phyloP scores from a whole-genome alignment of 352 stramenopile genomes.

The Phytophthora foliorum region DNA sequence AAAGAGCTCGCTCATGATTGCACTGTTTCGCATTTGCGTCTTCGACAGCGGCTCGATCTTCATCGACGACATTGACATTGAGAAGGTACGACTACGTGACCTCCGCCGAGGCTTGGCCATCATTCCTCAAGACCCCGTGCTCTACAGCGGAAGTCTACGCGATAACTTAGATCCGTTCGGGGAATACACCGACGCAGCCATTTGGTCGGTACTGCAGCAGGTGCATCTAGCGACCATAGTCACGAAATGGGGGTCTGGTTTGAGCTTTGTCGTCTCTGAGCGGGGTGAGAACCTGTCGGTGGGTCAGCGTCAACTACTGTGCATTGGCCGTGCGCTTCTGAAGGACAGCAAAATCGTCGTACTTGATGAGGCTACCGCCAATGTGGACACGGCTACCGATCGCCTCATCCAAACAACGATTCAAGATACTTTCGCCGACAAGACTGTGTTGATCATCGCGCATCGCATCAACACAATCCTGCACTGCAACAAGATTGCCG shows the following conservation, averaged over 20 bases:
- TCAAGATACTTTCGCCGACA: constrained; percentile 87
- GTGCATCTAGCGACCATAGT: constrained; percentile 69
- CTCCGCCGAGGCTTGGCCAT: constrained; percentile 58
- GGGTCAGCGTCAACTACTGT: constrained; percentile 93
- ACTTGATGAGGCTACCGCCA: constrained; percentile 96
- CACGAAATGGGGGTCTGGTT: constrained; percentile 65
- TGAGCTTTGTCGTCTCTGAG: constrained; percentile 90
- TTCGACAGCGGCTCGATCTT: constrained; percentile 74
- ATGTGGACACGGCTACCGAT: constrained; percentile 44
- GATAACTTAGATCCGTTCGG: constrained; percentile 94
- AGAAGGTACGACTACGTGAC: constrained; percentile 43
- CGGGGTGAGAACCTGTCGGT: constrained; percentile 57
- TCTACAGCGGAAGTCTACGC: constrained; percentile 91
- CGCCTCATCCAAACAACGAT: constrained; percentile 74
- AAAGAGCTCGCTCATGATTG: constrained; percentile 38
- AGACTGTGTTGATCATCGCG: constrained; percentile 74
- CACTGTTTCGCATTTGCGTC: constrained; percentile 43
- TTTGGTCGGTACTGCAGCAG: constrained; percentile 74
- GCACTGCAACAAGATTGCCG: constrained; percentile 34
- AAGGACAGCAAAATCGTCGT: constrained; percentile 91
- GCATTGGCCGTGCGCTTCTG: constrained; percentile 94
- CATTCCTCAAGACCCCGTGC: constrained; percentile 89
- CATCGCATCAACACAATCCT: constrained; percentile 38
- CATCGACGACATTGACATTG: constrained; percentile 90
- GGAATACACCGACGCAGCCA: constrained; percentile 69